These are phyloP conservation scores for Kwoniella europaea DNA, from an alignment of 768 basidiomycete genomes.

Conservation along the genomic window DNA sequence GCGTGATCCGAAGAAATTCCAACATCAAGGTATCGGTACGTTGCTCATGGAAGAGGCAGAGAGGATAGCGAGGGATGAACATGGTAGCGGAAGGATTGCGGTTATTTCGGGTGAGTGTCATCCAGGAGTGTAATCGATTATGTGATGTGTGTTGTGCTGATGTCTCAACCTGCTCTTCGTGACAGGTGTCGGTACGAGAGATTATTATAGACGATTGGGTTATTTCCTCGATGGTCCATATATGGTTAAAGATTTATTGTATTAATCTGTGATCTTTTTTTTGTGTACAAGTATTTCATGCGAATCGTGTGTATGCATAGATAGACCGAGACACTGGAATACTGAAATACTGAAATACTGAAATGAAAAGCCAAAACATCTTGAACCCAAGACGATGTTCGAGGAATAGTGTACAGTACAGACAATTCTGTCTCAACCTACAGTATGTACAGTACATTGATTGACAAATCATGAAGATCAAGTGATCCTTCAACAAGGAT, in stretches of 20 bases:
- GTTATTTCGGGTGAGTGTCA: slow-evolving; percentile 86
- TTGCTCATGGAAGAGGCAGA: slow-evolving; percentile 99
- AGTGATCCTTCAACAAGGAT: background rate
- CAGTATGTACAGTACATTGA: too few relatives aligned
- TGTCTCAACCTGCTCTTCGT: background rate
- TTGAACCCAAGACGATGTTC: too few relatives aligned
- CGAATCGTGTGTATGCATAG: background rate
- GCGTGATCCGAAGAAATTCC: slow-evolving; percentile 96
- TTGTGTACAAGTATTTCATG: background rate
- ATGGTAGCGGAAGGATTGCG: slow-evolving; percentile 92
- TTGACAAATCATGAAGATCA: too few relatives aligned
- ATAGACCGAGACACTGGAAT: background rate
- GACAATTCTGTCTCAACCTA: too few relatives aligned
- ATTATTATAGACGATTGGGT: slow-evolving; percentile 92
- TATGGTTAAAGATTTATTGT: slow-evolving; percentile 76
- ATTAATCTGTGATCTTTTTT: background rate
- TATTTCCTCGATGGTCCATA: slow-evolving; percentile 96
- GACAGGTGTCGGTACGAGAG: slow-evolving; percentile 89
- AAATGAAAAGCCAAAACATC: too few relatives aligned
- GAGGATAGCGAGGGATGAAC: slow-evolving; percentile 94
- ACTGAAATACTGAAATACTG: too few relatives aligned
- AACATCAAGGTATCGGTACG: slow-evolving; percentile 97
- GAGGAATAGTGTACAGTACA: too few relatives aligned
- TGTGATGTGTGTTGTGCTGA: background rate
- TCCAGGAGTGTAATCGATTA: background rate